These are phyloP conservation scores for Medicago ruthenica DNA, from an alignment of 306 rosid species.

Conservation along the genomic window DNA sequence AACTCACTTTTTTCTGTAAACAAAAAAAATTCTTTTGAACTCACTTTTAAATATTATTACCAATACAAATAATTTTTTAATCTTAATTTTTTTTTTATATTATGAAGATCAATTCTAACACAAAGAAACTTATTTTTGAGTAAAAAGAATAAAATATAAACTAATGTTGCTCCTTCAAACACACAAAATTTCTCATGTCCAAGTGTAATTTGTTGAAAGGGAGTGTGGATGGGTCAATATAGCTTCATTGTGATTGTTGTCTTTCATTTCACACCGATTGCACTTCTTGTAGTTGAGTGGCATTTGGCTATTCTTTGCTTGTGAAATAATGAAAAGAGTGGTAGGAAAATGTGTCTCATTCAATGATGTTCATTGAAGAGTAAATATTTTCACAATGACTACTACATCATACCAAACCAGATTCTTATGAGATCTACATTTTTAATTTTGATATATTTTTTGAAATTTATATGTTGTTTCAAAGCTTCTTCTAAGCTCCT, in stretches of 20 bases:
- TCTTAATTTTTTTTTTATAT: too few species aligned
- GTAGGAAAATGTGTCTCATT: conserved; percentile 29
- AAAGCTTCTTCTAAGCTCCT: conserved; percentile 15
- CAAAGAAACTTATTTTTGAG: neutral
- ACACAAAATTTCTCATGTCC: conserved; percentile 35
- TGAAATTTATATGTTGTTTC: neutral
- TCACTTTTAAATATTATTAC: neutral
- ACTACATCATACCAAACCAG: conserved; percentile 67
- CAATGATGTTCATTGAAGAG: neutral
- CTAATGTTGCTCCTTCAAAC: neutral
- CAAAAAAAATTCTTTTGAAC: neutral
- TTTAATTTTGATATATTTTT: neutral
- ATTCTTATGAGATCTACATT: conserved; percentile 43
- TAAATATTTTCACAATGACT: conserved; percentile 37
- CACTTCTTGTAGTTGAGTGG: conserved; percentile 42
- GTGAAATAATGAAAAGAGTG: conserved; percentile 61
- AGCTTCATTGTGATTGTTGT: conserved; percentile 43
- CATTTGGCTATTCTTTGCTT: conserved; percentile 61
- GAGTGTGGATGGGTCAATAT: conserved; percentile 38
- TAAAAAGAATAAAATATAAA: neutral
- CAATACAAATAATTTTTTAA: neutral
- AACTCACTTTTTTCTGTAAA: too few species aligned
- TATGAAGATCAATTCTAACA: too few species aligned
- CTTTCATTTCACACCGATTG: conserved; percentile 41
- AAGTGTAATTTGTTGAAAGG: conserved; percentile 48